A percentile compares a stretch with the other conserved stretches of the same genome.
These are phyloP conservation scores for maize (Zea mays) DNA, from an alignment of 176 grass and related monocot genomes.

Conservation along the genomic window Zm-B73-REFERENCE-NAM-5.0 NC_050101.1:120928501-120929000, in stretches of 20 bases:
- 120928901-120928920: conserved; percentile 22
- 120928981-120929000: conserved; percentile 67
- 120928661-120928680: fast-evolving
- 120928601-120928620: neutral
- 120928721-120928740: neutral
- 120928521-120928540: conserved; percentile 27
- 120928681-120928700: neutral
- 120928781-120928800: neutral
- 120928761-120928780: conserved; percentile 3
- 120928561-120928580: conserved; percentile 31
- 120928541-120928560: conserved; percentile 2
- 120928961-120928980: conserved; percentile 76
- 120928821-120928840: neutral
- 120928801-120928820: neutral
- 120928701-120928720: neutral
- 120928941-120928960: conserved; percentile 58
- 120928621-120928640: neutral
- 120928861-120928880: conserved; percentile 42
- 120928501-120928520: neutral
- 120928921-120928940: neutral
- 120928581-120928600: neutral
- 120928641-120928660: neutral
- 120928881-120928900: conserved; percentile 26
- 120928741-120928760: neutral
- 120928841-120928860: neutral